A percentile compares a stretch with the other conserved stretches of the same genome.
These are phyloP conservation scores for Ogataea kodamae DNA, from an alignment of 805 yeast genomes.

Conservation along the genomic window DNA sequence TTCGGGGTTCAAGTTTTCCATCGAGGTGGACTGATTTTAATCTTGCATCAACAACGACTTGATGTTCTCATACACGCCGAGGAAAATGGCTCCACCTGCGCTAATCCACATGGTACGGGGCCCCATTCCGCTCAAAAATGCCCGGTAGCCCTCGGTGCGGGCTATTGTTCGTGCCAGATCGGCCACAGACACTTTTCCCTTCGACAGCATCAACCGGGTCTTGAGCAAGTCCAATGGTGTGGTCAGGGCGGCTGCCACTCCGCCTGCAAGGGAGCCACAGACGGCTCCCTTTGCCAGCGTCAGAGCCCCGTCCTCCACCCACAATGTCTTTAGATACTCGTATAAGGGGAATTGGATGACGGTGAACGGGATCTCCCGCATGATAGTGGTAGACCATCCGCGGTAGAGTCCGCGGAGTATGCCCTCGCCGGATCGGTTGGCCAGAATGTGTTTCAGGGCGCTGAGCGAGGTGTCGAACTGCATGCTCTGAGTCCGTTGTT, in stretches of 20 bases:
- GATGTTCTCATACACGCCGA: constrained; percentile 87
- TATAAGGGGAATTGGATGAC: constrained; percentile 93
- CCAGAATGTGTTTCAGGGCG: constrained; percentile 60
- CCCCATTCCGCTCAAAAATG: constrained; percentile 81
- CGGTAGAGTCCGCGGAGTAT: constrained; percentile 74
- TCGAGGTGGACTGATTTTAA: constrained; percentile 5
- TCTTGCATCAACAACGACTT: constrained; percentile 24
- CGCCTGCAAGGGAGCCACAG: constrained; percentile 82
- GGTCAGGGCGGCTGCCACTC: constrained; percentile 74
- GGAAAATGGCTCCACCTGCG: constrained; percentile 96
- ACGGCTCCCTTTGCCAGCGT: constrained; percentile 76
- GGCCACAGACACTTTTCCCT: constrained; percentile 43
- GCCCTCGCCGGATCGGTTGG: constrained; percentile 75
- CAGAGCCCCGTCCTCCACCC: constrained; percentile 45
- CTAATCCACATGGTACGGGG: constrained; percentile 98
- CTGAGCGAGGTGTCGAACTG: constrained; percentile 55
- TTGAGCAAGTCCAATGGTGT: constrained; percentile 79
- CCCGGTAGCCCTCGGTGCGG: constrained; percentile 69
- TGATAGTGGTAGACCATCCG: constrained; percentile 89
- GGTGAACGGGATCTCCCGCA: constrained; percentile 96
- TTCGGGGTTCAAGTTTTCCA: constrained; percentile 32
- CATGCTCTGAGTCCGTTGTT: constrained; percentile 88
- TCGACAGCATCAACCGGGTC: constrained; percentile 79
- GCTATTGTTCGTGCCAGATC: constrained; percentile 49
- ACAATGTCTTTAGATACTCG: constrained; percentile 67